Conservation (phyloP, 352 stramenopile species). For the Pythium plurisporium region DNA sequence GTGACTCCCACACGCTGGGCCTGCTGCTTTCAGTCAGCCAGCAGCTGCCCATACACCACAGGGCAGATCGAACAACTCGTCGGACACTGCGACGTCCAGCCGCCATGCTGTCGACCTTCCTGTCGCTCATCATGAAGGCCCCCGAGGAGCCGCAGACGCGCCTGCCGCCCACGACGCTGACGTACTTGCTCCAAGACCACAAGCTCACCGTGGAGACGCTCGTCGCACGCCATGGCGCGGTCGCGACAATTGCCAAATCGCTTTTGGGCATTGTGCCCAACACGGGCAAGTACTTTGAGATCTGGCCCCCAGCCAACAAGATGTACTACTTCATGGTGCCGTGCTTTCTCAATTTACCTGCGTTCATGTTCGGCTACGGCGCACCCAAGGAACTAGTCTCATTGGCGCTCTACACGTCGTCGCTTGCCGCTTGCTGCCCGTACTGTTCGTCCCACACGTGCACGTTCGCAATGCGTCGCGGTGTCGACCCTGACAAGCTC, state of each 20-base stretch:
- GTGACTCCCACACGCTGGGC: not conserved
- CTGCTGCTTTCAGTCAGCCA: not conserved
- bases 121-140: conserved; percentile 6
- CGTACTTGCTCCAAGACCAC: conserved; percentile 19
- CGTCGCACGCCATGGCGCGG: conserved; percentile 10
- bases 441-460: conserved; percentile 22
- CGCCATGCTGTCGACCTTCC: conserved; percentile 8
- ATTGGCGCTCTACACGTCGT: conserved; percentile 18
- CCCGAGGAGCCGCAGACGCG: conserved; percentile 3
- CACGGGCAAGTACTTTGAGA: conserved; percentile 22
- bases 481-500: conserved; percentile 12
- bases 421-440: conserved; percentile 14
- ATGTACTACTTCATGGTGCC: conserved; percentile 25
- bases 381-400: conserved; percentile 18
- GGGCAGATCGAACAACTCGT: too few relatives aligned
- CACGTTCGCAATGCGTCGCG: conserved; percentile 17
- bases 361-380: conserved; percentile 18
- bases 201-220: conserved; percentile 15
- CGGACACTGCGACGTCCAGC: not conserved
- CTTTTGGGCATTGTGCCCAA: conserved; percentile 19
- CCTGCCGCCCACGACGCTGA: conserved; percentile 13
- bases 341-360: conserved; percentile 17
- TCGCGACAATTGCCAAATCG: conserved; percentile 15
- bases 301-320: conserved; percentile 18
- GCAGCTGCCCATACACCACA: not conserved